A percentile compares a stretch with the other conserved stretches of the same genome.
These are phyloP conservation scores for Acer negundo DNA, from an alignment of 345 rosid species.

Conservation along the genomic window DNA sequence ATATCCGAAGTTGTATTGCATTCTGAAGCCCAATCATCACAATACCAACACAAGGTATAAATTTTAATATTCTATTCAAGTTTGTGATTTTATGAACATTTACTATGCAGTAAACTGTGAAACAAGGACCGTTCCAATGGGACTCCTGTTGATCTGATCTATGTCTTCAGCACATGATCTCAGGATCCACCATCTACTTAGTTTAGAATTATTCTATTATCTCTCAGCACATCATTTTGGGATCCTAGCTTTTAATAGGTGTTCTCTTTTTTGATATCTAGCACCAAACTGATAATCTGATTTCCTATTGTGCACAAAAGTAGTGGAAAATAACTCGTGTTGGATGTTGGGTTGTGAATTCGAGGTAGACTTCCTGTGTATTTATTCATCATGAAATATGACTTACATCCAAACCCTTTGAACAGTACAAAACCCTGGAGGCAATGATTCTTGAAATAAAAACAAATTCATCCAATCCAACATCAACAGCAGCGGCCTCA, in stretches of 20 bases:
- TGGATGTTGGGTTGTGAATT: not conserved
- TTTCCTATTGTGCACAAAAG: not conserved
- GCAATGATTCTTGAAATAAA: slow-evolving; percentile 68
- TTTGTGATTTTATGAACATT: not conserved
- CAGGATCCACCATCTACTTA: not conserved
- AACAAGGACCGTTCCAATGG: not conserved
- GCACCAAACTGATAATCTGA: not conserved
- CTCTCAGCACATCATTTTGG: not conserved
- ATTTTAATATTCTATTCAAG: not conserved
- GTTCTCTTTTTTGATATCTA: not conserved
- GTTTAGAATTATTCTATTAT: too few species aligned
- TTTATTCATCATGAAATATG: slow-evolving; percentile 11
- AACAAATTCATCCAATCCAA: slow-evolving; percentile 47
- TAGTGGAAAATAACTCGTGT: not conserved
- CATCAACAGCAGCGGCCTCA: slow-evolving; percentile 35
- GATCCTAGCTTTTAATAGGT: not conserved
- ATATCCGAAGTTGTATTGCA: slow-evolving; percentile 79
- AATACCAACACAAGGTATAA: slow-evolving; percentile 82
- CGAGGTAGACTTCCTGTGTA: not conserved
- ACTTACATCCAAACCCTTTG: slow-evolving; percentile 22
- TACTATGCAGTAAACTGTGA: slow-evolving; percentile 3
- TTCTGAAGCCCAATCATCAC: slow-evolving; percentile 90
- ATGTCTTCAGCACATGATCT: slow-evolving; percentile 2
- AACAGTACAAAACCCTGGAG: slow-evolving; percentile 83
- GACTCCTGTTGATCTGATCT: not conserved